phyloP scores from a whole-genome alignment of 371 early-diverging fungal species.

The Lichtheimia ramosa region DNA sequence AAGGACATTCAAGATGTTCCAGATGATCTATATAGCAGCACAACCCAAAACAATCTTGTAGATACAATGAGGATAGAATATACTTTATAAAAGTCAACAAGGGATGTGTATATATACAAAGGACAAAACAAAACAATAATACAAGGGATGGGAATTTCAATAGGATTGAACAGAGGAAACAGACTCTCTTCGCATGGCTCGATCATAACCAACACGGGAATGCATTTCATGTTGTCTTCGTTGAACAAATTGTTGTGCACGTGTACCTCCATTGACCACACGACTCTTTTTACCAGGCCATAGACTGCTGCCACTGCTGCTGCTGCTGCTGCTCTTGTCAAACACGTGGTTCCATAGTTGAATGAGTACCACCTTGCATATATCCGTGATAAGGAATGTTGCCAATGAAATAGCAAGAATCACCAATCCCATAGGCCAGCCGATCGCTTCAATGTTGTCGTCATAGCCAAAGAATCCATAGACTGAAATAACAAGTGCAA shows the following conservation, averaged over 20 bases:
- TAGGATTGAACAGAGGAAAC: conserved; percentile 32
- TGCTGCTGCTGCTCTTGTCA: not conserved
- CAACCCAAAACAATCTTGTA: no score
- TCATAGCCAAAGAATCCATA: conserved; percentile 62
- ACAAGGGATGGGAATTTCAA: conserved; percentile 3
- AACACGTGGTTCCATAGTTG: conserved; percentile 57
- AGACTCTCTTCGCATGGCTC: conserved; percentile 35
- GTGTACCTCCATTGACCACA: not conserved
- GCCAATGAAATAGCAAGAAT: conserved; percentile 68
- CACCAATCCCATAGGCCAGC: conserved; percentile 57
- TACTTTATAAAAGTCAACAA: no score
- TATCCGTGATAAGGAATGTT: conserved; percentile 78
- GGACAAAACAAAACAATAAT: no score
- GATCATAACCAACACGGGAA: conserved; percentile 35
- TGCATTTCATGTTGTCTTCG: conserved; percentile 18
- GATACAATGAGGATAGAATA: no score
- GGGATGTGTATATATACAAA: no score
- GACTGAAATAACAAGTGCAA: conserved; percentile 87
- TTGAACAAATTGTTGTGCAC: conserved; percentile 18
- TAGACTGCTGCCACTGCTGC: not conserved
- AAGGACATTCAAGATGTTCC: no score
- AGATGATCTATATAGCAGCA: no score
- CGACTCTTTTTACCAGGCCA: not conserved
- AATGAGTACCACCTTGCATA: conserved; percentile 81
- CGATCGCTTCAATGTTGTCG: conserved; percentile 43